phyloP scores from a whole-genome alignment of 2,329 filamentous ascomycete genomes.

The Chaetomium sp. region DNA sequence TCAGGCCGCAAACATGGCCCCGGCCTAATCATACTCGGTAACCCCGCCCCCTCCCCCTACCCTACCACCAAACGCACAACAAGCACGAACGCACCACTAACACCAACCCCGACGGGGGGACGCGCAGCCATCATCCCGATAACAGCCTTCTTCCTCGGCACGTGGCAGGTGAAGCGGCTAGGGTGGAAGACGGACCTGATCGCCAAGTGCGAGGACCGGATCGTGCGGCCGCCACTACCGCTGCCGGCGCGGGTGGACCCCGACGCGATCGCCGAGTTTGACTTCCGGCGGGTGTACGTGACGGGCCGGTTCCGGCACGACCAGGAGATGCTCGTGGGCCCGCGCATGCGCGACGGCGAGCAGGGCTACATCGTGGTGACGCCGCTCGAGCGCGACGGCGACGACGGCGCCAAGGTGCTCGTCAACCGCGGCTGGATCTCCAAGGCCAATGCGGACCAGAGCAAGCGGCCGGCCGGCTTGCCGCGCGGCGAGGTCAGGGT shows the following conservation, averaged over 20 bases:
- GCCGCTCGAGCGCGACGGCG: slow-evolving; percentile 73
- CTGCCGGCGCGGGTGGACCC: slow-evolving; percentile 83
- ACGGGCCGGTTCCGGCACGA: slow-evolving; percentile 79
- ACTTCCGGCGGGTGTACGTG: slow-evolving; percentile 82
- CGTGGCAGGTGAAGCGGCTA: slow-evolving; percentile 93
- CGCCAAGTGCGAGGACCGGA: slow-evolving; percentile 86
- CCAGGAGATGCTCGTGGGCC: slow-evolving; percentile 94
- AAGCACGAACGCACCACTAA: neutral
- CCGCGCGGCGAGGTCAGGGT: slow-evolving; percentile 73
- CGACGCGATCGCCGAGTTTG: slow-evolving; percentile 80
- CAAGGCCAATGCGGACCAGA: slow-evolving; percentile 70
- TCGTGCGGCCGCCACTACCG: slow-evolving; percentile 82
- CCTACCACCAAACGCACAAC: slow-evolving; percentile 6
- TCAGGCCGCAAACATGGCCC: slow-evolving; percentile 72
- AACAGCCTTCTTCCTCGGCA: slow-evolving; percentile 85
- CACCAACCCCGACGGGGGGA: neutral
- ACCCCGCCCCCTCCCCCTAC: neutral
- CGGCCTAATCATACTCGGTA: slow-evolving; percentile 77
- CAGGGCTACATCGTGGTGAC: slow-evolving; percentile 92
- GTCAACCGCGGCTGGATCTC: slow-evolving; percentile 92
- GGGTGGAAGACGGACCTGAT: slow-evolving; percentile 93
- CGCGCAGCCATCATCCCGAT: slow-evolving; percentile 75
- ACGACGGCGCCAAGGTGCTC: slow-evolving; percentile 66
- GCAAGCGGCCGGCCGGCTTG: slow-evolving; percentile 63
- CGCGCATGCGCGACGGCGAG: slow-evolving; percentile 83